Evolutionary conservation across 345 rosid genomes (phyloP).

Genomic region (Sonneratia caseolaris): DNA sequence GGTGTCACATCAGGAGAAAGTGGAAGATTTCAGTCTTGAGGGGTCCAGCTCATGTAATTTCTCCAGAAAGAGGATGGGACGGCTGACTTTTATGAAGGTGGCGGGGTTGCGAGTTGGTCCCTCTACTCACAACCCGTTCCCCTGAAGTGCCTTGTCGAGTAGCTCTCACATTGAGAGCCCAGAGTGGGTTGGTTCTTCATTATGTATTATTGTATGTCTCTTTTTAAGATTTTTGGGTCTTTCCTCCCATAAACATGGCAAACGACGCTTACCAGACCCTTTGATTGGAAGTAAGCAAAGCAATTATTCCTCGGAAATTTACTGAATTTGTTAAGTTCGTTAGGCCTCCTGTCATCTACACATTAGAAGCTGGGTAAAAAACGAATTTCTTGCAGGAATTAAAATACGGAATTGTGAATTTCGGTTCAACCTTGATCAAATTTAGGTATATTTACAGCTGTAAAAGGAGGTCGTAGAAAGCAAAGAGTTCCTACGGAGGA

Average conservation of each 20-base stretch:
- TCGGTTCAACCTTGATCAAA: not conserved
- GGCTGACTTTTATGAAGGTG: not conserved
- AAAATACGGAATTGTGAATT: not conserved
- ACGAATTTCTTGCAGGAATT: too few relatives aligned
- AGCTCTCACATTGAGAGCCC: not conserved
- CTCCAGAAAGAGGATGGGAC: not conserved
- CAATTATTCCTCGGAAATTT: too few relatives aligned
- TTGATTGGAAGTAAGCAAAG: too few relatives aligned
- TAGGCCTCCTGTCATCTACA: too few relatives aligned
- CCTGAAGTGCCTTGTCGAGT: not conserved
- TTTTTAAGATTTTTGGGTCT: too few relatives aligned
- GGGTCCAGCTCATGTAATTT: not conserved
- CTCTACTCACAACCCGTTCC: not conserved
- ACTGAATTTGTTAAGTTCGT: too few relatives aligned
- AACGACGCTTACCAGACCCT: too few relatives aligned
- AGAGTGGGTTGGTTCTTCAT: too few relatives aligned
- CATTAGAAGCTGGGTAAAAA: too few relatives aligned
- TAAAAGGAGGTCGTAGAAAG: not conserved
- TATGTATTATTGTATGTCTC: too few relatives aligned
- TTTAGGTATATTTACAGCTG: not conserved
- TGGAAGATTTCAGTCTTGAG: not conserved
- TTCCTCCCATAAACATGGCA: too few relatives aligned
- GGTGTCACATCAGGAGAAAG: not conserved
- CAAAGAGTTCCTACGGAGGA: not conserved
- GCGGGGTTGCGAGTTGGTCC: not conserved